Evolutionary conservation across 2,329 filamentous ascomycete species (phyloP).

Genomic region (Trichoderma lentiforme): DNA sequence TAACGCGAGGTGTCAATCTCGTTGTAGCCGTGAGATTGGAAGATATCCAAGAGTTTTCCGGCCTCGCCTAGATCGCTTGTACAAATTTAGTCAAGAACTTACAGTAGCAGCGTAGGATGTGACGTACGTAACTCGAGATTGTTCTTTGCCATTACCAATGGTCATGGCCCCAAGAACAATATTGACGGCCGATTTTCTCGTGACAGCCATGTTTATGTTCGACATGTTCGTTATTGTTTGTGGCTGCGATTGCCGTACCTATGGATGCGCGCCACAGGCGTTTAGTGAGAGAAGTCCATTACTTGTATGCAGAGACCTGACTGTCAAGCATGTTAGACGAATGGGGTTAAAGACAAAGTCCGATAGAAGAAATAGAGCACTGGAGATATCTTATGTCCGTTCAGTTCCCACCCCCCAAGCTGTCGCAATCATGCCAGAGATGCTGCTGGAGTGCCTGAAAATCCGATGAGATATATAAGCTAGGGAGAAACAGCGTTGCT

Average conservation of each 20-base stretch:
- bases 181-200: background rate
- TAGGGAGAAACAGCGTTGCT: background rate
- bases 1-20: conserved; percentile 35
- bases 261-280: background rate
- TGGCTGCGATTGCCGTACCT: background rate
- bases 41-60: background rate
- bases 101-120: background rate
- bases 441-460: background rate
- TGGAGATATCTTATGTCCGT: background rate
- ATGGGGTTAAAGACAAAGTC: background rate
- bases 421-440: background rate
- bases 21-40: background rate
- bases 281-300: background rate
- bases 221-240: background rate
- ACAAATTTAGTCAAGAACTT: background rate
- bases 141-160: background rate
- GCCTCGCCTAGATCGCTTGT: background rate
- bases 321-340: background rate
- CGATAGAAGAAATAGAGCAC: background rate
- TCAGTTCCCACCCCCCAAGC: background rate
- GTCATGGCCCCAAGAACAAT: background rate
- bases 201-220: background rate
- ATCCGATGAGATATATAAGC: background rate
- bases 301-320: background rate
- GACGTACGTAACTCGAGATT: background rate